Evolutionary conservation across 345 rosid genomes (phyloP), one percentile per base, ranked within the genome.

Genomic region (Hibiscus trionum): DNA sequence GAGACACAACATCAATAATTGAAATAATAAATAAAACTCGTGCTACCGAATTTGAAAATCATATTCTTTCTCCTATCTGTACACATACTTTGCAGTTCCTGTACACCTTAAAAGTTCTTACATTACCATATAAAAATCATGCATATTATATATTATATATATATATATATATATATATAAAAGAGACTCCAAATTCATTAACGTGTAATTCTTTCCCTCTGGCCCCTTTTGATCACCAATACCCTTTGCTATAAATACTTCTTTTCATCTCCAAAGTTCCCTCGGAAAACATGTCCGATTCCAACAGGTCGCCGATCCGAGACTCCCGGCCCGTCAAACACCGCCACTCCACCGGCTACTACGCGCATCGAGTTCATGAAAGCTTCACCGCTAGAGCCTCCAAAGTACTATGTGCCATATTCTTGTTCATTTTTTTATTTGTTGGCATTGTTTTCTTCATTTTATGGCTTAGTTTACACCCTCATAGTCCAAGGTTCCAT

Each of bases 381-480:
- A 90, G 93, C 83, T 90, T 90, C 60, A 70, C 88, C 21, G 77
- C 84, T 66, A 80, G 90, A 65, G 78, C 87, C 78, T 77, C 88
- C 57, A 92, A 86, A 74, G 27, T 86, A 16, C 49, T 92, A 33
- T 95, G 97, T 72, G 67, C 84, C 29, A 61, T 82, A 1, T 79
- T 91, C 76, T 70, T 94, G 74, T 74, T 79, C 55, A 72, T 88
- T 66, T 83, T 94, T 16, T 61, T 94, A 33, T 19, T 86, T 39
- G 11, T 63, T 2, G 88, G 90, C 73, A 62, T 85, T 63, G 55
- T 89, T 39, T 60, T 75, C 4, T 95, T 95, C 81, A 80, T 91
- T 62, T 24, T 88, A 26, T 91, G 93, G 91, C 89, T 94, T 46
- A 87, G 93, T 77, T 83, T 94, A 42, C 96, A 95, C 16, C 98